Evolutionary conservation across 2,329 filamentous ascomycete genomes (phyloP).

Genomic region (Aureobasidium sp.): DNA sequence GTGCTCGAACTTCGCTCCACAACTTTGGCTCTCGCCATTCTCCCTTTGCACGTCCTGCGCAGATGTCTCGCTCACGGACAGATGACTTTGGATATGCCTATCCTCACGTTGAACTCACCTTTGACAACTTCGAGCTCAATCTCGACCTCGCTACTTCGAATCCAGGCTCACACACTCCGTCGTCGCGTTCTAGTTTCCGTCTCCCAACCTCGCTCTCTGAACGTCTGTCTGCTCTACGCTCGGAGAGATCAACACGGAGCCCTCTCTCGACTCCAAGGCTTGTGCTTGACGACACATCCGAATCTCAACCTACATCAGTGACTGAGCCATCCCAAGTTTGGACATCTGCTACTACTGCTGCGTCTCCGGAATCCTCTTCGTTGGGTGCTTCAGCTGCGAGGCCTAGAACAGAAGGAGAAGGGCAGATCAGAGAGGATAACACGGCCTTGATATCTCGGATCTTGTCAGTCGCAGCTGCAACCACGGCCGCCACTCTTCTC

Average conservation of each 20-base stretch:
- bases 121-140: constrained; percentile 33
- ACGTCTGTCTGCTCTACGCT: constrained; percentile 25
- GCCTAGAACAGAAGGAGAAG: constrained; percentile 35
- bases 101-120: constrained; percentile 17
- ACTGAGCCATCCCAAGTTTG: background rate
- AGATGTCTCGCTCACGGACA: constrained; percentile 1
- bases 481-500: constrained; percentile 58
- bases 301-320: background rate
- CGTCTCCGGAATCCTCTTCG: background rate
- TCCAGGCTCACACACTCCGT: constrained; percentile 15
- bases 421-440: constrained; percentile 53
- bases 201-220: constrained; percentile 22
- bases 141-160: constrained; percentile 28
- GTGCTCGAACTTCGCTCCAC: constrained; percentile 14
- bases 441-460: constrained; percentile 55
- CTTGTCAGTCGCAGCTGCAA: constrained; percentile 55
- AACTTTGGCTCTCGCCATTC: constrained; percentile 3
- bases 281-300: background rate
- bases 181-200: constrained; percentile 17
- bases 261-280: background rate
- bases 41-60: background rate
- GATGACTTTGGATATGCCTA: constrained; percentile 13
- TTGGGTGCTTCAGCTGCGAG: background rate
- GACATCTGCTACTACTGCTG: background rate
- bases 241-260: constrained; percentile 23